Evolutionary conservation across 2,329 filamentous ascomycete species (phyloP).

Genomic region (Sclerotinia borealis): DNA sequence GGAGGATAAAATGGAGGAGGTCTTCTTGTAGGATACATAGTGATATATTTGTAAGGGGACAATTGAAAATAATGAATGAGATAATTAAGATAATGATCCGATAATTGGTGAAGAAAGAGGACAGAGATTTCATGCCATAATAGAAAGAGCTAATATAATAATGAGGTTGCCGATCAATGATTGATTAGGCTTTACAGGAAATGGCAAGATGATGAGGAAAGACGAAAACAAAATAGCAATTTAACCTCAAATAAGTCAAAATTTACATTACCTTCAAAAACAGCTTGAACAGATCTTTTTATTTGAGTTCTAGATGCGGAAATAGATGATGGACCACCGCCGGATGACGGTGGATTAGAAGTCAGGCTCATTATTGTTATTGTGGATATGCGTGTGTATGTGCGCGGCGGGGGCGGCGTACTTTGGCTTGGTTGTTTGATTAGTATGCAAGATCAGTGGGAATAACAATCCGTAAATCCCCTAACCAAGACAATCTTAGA

Average conservation of each 20-base stretch:
- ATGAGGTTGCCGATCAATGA: neutral
- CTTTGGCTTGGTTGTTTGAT: neutral
- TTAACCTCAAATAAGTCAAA: neutral
- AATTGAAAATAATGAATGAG: slow-evolving; percentile 6
- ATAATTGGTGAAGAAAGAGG: slow-evolving; percentile 15
- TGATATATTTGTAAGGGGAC: slow-evolving; percentile 14
- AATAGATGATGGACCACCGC: slow-evolving; percentile 28
- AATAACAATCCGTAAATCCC: neutral
- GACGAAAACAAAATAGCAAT: neutral
- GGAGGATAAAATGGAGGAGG: slow-evolving; percentile 24
- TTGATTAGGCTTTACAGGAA: neutral
- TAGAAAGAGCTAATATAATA: neutral
- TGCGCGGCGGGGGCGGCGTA: slow-evolving; percentile 5
- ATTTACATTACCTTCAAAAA: slow-evolving; percentile 49
- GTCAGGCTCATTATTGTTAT: slow-evolving; percentile 27
- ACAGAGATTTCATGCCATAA: slow-evolving; percentile 1
- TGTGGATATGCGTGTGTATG: slow-evolving; percentile 9
- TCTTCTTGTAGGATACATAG: slow-evolving; percentile 29
- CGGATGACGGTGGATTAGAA: slow-evolving; percentile 32
- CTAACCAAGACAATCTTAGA: slow-evolving; percentile 4
- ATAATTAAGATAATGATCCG: slow-evolving; percentile 15
- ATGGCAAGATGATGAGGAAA: neutral
- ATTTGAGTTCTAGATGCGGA: slow-evolving; percentile 39
- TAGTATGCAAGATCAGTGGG: neutral
- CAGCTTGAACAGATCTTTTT: slow-evolving; percentile 54